Conservation (phyloP, 2,329 filamentous ascomycete species). For the Dendryphion nanum region DNA sequence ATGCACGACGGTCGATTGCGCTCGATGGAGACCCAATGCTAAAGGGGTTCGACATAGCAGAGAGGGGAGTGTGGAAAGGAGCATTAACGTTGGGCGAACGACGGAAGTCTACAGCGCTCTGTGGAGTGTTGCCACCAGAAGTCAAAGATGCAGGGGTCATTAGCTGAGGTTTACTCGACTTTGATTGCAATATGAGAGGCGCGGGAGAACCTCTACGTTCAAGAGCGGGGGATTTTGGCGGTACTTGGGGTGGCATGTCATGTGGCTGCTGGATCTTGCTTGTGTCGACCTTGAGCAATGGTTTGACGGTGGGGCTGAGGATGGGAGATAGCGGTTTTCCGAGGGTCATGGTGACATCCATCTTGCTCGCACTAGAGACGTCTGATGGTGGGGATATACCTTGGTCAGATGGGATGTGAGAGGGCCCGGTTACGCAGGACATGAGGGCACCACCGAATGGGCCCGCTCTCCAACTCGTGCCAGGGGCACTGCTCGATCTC, state of each 20-base stretch:
- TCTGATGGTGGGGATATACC: conserved; percentile 13
- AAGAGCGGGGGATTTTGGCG: conserved; percentile 35
- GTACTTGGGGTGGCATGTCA: conserved; percentile 34
- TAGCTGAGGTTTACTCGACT: conserved; percentile 32
- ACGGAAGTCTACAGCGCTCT: conserved; percentile 27
- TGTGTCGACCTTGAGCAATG: conserved; percentile 34
- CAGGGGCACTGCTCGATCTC: conserved; percentile 40
- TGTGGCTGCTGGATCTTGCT: conserved; percentile 14
- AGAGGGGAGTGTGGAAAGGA: conserved; percentile 28
- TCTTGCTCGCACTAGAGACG: conserved; percentile 9
- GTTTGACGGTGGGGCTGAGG: conserved; percentile 33
- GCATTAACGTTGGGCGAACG: conserved; percentile 31
- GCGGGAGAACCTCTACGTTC: conserved; percentile 35
- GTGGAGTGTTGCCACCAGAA: conserved; percentile 22
- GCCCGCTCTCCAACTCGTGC: conserved; percentile 36
- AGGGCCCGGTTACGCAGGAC: conserved; percentile 38
- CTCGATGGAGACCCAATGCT: conserved; percentile 29
- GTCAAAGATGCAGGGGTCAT: conserved; percentile 26
- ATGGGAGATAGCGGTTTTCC: conserved; percentile 31
- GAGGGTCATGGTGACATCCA: conserved; percentile 8
- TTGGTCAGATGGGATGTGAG: conserved; percentile 19
- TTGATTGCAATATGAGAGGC: conserved; percentile 29
- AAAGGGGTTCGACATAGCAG: conserved; percentile 31
- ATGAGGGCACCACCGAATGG: conserved; percentile 42
- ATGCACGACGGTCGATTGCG: conserved; percentile 22